Evolutionary conservation across 768 basidiomycete species (phyloP).

Genomic region (Trichaptum fuscoviolaceum): DNA sequence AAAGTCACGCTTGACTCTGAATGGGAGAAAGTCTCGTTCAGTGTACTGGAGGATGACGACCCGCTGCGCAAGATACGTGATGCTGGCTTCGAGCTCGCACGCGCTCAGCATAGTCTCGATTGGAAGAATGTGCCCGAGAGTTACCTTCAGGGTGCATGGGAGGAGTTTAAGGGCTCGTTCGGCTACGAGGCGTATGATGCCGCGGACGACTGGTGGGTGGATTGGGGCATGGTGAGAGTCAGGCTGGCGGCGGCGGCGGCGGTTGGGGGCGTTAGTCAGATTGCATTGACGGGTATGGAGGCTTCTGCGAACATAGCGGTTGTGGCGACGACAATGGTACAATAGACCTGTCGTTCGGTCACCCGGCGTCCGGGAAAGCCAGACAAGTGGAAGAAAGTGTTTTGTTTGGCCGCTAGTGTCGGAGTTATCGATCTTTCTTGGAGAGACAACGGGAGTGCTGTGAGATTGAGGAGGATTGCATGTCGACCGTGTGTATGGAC

Average conservation of each 20-base stretch:
- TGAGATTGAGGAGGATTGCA: too few species aligned
- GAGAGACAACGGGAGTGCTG: too few species aligned
- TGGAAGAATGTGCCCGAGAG: constrained; percentile 21
- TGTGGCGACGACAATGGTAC: background rate
- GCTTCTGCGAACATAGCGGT: background rate
- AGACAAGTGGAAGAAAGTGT: too few species aligned
- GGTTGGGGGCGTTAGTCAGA: background rate
- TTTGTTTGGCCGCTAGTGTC: too few species aligned
- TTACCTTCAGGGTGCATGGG: constrained; percentile 44
- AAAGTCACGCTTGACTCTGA: constrained; percentile 39
- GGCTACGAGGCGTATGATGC: constrained; percentile 48
- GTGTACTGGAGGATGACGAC: constrained; percentile 36
- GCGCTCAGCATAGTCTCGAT: constrained; percentile 40
- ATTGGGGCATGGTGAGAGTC: constrained; percentile 45
- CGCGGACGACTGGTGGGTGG: constrained; percentile 63
- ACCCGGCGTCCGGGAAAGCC: too few species aligned
- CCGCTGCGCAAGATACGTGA: constrained; percentile 40
- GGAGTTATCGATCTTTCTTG: too few species aligned
- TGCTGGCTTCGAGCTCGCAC: constrained; percentile 28
- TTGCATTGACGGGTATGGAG: background rate
- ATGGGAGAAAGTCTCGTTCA: constrained; percentile 40
- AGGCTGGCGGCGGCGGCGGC: constrained; percentile 17
- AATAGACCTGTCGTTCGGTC: too few species aligned
- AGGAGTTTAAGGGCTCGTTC: constrained; percentile 44
- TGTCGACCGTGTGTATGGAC: too few species aligned